Evolutionary conservation across 371 early-diverging fungal genomes (phyloP).

Genomic region (Lichtheimia ramosa): DNA sequence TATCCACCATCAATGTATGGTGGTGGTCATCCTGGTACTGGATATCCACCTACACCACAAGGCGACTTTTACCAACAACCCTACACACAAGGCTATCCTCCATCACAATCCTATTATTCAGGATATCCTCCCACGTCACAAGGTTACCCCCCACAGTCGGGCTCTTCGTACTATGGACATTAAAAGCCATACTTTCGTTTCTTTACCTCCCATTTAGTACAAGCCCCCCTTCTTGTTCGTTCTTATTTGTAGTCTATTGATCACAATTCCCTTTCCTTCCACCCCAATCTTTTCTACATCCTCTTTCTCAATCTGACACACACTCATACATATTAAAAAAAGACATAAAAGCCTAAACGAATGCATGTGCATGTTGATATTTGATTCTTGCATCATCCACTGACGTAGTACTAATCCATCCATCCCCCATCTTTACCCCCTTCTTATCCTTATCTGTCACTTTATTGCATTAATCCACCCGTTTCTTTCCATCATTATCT

Average conservation of each 20-base stretch:
- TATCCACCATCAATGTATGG: constrained; percentile 16
- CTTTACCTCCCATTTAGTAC: not conserved
- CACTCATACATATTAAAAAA: too few species aligned
- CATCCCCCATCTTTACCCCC: too few species aligned
- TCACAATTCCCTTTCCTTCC: not conserved
- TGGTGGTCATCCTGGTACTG: constrained; percentile 4
- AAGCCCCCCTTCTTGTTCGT: not conserved
- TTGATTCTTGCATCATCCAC: not conserved
- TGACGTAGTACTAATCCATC: not conserved
- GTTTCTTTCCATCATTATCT: too few species aligned
- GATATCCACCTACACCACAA: constrained; percentile 13
- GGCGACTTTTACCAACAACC: constrained; percentile 23
- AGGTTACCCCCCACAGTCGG: constrained; percentile 24
- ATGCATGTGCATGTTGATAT: not conserved
- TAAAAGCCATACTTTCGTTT: constrained; percentile 1
- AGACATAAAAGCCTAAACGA: too few species aligned
- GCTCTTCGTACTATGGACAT: constrained; percentile 23
- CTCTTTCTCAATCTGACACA: too few species aligned
- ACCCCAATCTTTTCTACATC: not conserved
- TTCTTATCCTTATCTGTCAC: too few species aligned
- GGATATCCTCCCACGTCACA: constrained; percentile 26
- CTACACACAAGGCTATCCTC: constrained; percentile 22
- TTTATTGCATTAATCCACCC: too few species aligned
- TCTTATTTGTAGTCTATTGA: not conserved
- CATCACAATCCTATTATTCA: constrained; percentile 20